phyloP scores from a whole-genome alignment of 805 yeast genomes.

The Barnettozyma wickerhamii region DNA sequence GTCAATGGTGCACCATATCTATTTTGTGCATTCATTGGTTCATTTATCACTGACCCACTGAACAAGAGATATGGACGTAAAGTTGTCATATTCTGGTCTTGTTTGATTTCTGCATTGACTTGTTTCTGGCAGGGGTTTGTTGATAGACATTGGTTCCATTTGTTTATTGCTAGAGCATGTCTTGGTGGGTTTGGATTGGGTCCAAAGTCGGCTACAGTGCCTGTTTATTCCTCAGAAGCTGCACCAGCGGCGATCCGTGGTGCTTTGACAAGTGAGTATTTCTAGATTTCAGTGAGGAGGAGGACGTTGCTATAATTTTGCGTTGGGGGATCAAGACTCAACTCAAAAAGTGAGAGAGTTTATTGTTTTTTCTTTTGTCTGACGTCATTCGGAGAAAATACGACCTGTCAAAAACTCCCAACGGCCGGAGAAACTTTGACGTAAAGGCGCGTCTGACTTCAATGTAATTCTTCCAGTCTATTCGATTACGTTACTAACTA shows the following conservation, averaged over 20 bases:
- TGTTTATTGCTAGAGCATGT: constrained; percentile 60
- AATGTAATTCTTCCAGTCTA: too few relatives aligned
- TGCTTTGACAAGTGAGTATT: constrained; percentile 38
- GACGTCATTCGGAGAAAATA: too few relatives aligned
- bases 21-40: constrained; percentile 54
- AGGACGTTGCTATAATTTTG: too few relatives aligned
- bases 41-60: constrained; percentile 61
- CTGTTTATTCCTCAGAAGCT: constrained; percentile 68
- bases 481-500: too few relatives aligned
- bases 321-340: too few relatives aligned
- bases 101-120: constrained; percentile 53
- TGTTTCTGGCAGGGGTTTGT: constrained; percentile 68
- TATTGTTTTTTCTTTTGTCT: too few relatives aligned
- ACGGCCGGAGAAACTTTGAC: too few relatives aligned
- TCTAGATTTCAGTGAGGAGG: background rate
- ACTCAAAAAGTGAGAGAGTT: too few relatives aligned
- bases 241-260: constrained; percentile 62
- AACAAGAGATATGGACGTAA: constrained; percentile 58
- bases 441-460: too few relatives aligned
- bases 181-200: constrained; percentile 65
- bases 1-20: constrained; percentile 69
- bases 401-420: too few relatives aligned
- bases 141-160: constrained; percentile 56
- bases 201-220: constrained; percentile 69
- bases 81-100: constrained; percentile 61